Conservation (phyloP, 805 yeast genomes). For the Pachysolen tannophilus region DNA sequence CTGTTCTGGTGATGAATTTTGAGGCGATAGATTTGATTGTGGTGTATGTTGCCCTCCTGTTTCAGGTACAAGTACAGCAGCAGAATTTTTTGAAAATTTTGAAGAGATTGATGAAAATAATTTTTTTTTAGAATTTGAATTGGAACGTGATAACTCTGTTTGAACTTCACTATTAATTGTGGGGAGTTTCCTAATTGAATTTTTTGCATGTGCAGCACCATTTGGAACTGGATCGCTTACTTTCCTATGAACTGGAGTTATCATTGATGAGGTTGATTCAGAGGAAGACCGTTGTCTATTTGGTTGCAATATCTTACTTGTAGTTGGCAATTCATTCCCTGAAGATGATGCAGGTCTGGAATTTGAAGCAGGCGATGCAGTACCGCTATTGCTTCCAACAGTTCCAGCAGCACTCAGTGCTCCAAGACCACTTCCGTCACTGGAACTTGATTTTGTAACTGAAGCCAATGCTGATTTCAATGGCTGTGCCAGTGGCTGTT, state of each 20-base stretch:
- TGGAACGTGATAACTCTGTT: neutral
- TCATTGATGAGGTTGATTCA: neutral
- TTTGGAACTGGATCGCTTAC: too few species aligned
- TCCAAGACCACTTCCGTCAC: constrained; percentile 2
- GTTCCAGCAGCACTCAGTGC: constrained; percentile 5
- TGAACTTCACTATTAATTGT: neutral
- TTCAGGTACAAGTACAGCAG: constrained; percentile 4
- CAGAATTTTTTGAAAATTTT: constrained; percentile 13
- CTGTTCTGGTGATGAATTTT: too few species aligned
- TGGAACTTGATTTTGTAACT: neutral
- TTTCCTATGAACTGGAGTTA: constrained; percentile 4
- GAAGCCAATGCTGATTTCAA: constrained; percentile 7
- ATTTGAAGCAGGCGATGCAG: neutral
- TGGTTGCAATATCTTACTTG: neutral
- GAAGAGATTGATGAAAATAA: constrained; percentile 26
- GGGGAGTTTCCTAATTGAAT: too few species aligned
- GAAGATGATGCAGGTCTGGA: neutral
- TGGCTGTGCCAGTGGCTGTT: constrained; percentile 3
- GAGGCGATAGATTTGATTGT: too few species aligned
- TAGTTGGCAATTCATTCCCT: neutral
- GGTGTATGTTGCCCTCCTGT: constrained; percentile 7
- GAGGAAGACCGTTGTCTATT: neutral
- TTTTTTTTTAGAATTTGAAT: constrained; percentile 15
- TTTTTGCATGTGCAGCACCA: too few species aligned
- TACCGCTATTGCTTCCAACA: neutral